These are phyloP conservation scores for Barnettozyma californica DNA, from an alignment of 805 yeast genomes.

Conservation along the genomic window DNA sequence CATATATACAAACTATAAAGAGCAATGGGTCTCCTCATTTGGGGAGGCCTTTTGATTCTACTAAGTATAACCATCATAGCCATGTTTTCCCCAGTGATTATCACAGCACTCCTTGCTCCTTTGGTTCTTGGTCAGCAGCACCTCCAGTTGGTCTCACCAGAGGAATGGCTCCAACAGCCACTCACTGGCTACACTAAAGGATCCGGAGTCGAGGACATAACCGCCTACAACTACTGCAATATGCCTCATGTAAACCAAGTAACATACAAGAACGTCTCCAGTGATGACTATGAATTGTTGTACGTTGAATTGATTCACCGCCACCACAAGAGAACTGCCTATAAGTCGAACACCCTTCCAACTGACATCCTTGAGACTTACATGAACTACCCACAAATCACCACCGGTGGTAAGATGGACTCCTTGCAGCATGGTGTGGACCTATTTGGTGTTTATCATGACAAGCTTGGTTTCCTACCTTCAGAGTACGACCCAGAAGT, in stretches of 20 bases:
- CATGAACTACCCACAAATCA: slow-evolving; percentile 33
- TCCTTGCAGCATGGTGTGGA: slow-evolving; percentile 36
- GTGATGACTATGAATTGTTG: slow-evolving; percentile 24
- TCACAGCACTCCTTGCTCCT: not conserved
- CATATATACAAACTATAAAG: not conserved
- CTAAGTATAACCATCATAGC: not conserved
- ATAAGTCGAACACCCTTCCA: slow-evolving; percentile 32
- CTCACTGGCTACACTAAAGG: slow-evolving; percentile 21
- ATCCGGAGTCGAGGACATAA: slow-evolving; percentile 23
- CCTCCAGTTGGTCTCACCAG: slow-evolving; percentile 14
- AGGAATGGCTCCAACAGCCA: slow-evolving; percentile 16
- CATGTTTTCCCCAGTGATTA: slow-evolving; percentile 3
- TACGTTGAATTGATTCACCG: slow-evolving; percentile 39
- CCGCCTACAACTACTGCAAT: slow-evolving; percentile 37
- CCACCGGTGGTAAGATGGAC: slow-evolving; percentile 36
- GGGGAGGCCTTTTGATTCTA: not conserved
- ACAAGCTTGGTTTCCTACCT: slow-evolving; percentile 30
- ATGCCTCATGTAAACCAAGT: slow-evolving; percentile 37
- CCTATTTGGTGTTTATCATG: slow-evolving; percentile 33
- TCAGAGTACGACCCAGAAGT: slow-evolving; percentile 27
- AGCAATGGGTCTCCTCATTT: not conserved
- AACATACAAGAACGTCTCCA: slow-evolving; percentile 26
- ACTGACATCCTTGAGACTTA: slow-evolving; percentile 26
- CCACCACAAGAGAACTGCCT: slow-evolving; percentile 40
- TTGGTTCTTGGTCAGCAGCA: slow-evolving; percentile 8